Conservation (phyloP, 2,329 filamentous ascomycete species). For the Nemania sp. region DNA sequence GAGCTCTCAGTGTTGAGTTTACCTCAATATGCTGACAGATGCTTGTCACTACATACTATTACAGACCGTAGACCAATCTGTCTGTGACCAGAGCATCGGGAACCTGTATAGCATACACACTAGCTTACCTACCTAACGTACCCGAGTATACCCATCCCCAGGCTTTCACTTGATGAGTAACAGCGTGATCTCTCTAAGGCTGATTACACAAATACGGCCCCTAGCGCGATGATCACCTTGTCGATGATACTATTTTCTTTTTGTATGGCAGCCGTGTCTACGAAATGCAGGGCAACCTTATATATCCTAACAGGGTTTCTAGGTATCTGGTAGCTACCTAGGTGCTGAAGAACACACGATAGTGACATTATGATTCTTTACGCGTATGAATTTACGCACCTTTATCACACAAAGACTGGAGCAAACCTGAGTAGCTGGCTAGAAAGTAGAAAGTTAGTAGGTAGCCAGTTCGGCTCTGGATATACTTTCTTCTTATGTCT, state of each 20-base stretch:
- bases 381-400: neutral
- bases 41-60: neutral
- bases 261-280: neutral
- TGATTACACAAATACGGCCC: no score
- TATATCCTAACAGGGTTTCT: neutral
- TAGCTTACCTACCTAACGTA: no score
- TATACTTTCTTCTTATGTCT: neutral
- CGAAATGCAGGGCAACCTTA: neutral
- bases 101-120: no score
- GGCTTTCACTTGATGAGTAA: constrained; percentile 1
- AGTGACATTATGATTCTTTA: neutral
- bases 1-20: neutral
- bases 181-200: no score
- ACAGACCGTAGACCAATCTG: neutral
- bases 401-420: neutral
- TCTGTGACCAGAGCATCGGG: constrained; percentile 11
- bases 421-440: neutral
- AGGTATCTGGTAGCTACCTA: neutral
- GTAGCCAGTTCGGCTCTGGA: neutral
- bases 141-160: neutral
- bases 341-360: neutral
- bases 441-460: neutral
- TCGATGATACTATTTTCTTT: neutral
- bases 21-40: neutral
- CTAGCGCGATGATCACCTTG: neutral